These are phyloP conservation scores for Venturiaceae sp. DNA, from an alignment of 2,329 filamentous ascomycete species.

Conservation along the genomic window DNA sequence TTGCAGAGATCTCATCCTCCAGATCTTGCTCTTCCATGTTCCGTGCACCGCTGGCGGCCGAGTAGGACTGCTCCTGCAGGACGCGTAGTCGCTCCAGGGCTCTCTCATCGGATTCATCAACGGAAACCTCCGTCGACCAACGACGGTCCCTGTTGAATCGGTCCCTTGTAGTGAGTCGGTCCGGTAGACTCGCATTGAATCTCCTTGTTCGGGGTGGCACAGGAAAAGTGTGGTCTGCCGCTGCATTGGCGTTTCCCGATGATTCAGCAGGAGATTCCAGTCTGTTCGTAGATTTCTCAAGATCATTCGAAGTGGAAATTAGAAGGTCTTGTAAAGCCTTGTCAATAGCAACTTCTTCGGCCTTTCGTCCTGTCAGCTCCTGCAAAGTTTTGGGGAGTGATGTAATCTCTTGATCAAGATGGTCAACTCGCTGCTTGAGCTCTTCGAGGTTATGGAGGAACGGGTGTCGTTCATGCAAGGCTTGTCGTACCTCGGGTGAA, in stretches of 20 bases:
- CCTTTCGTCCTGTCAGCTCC: neutral
- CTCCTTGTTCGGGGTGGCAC: too few relatives aligned
- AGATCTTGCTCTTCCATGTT: constrained; percentile 1
- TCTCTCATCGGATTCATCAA: neutral
- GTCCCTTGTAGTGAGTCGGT: neutral
- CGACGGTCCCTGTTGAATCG: neutral
- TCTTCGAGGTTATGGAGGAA: neutral
- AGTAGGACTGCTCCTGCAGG: constrained; percentile 34
- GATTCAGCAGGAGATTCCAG: neutral
- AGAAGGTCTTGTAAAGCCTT: neutral
- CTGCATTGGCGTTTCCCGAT: neutral
- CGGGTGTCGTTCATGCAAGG: neutral
- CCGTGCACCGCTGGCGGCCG: constrained; percentile 32
- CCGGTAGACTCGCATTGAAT: too few relatives aligned
- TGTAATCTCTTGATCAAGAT: neutral
- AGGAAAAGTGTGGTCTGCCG: neutral
- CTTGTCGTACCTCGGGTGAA: neutral
- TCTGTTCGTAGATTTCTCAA: neutral
- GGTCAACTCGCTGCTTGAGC: neutral
- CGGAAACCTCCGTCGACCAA: neutral
- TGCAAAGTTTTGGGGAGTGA: neutral
- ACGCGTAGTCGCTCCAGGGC: constrained; percentile 30
- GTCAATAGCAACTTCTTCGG: neutral
- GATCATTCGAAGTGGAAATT: neutral
- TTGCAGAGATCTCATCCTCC: neutral